These are phyloP conservation scores for Neurospora sp. DNA, from an alignment of 495 filamentous ascomycete genomes.

Conservation along the genomic window DNA sequence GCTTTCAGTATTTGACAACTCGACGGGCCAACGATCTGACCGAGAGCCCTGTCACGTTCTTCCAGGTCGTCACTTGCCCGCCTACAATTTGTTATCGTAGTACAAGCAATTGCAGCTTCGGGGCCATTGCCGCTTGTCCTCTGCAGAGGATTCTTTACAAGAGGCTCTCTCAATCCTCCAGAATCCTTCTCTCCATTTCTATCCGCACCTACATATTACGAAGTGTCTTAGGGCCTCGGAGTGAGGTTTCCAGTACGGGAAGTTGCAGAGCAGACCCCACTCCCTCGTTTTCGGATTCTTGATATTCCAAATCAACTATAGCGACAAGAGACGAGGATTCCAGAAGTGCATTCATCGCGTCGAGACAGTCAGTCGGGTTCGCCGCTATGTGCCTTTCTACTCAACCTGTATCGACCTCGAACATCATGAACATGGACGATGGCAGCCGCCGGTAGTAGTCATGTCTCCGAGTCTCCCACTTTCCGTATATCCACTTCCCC, in stretches of 20 bases:
- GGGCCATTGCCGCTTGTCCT: too few relatives aligned
- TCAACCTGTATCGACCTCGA: background rate
- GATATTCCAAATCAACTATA: background rate
- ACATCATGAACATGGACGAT: background rate
- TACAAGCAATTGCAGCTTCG: background rate
- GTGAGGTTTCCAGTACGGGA: background rate
- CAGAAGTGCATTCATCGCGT: background rate
- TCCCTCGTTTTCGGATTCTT: background rate
- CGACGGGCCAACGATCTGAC: background rate
- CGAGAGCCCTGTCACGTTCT: background rate
- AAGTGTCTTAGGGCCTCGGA: background rate
- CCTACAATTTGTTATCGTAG: background rate
- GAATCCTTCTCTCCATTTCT: background rate
- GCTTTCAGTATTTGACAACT: background rate
- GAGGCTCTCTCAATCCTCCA: background rate
- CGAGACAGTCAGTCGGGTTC: background rate
- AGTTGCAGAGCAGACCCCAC: background rate
- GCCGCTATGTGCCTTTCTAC: too few relatives aligned
- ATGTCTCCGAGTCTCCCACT: background rate
- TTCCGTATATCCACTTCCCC: background rate
- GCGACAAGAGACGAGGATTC: background rate
- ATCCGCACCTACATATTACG: background rate
- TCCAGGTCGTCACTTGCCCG: background rate
- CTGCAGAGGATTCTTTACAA: too few relatives aligned
- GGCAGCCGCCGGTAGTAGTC: background rate